phyloP scores from a whole-genome alignment of 345 rosid species.

The Syzygium jambos region DNA sequence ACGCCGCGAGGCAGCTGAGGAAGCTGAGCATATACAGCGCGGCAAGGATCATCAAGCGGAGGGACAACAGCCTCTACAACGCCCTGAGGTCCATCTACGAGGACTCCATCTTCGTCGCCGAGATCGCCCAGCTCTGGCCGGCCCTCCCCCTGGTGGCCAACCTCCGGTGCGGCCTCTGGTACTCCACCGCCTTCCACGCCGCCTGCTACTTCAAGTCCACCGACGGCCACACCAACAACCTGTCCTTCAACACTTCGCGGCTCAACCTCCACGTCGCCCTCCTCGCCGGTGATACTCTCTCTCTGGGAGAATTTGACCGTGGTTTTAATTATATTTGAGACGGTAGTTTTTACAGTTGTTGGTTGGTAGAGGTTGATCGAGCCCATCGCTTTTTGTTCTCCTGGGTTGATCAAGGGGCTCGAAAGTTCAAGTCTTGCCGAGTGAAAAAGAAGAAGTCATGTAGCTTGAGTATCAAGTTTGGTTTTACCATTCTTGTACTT shows the following conservation, averaged over 20 bases:
- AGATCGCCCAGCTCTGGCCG: slow-evolving; percentile 83
- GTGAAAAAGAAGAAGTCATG: background rate
- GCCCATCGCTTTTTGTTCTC: background rate
- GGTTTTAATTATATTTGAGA: background rate
- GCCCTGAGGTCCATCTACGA: slow-evolving; percentile 74
- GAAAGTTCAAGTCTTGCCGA: background rate
- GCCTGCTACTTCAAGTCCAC: slow-evolving; percentile 97
- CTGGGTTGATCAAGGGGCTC: background rate
- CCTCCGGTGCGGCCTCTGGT: slow-evolving; percentile 98
- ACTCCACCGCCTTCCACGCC: slow-evolving; percentile 48
- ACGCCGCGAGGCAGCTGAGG: slow-evolving; percentile 4
- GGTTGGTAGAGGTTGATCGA: background rate
- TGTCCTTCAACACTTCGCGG: slow-evolving; percentile 77
- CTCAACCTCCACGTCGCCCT: slow-evolving; percentile 82
- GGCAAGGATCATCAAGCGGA: slow-evolving; percentile 61
- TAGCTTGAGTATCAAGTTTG: background rate
- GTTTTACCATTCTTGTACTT: background rate
- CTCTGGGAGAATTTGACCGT: background rate
- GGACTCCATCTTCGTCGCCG: slow-evolving; percentile 77
- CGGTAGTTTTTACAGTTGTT: background rate
- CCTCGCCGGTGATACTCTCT: slow-evolving; percentile 46
- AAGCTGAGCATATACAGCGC: slow-evolving; percentile 77
- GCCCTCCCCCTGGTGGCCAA: slow-evolving; percentile 74
- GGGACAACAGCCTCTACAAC: slow-evolving; percentile 68
- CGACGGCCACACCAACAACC: slow-evolving; percentile 84